Evolutionary conservation across 164 flowering plant genomes (phyloP), one percentile per base, ranked within the genome.

Genomic region (Buxus sempervirens): DNA sequence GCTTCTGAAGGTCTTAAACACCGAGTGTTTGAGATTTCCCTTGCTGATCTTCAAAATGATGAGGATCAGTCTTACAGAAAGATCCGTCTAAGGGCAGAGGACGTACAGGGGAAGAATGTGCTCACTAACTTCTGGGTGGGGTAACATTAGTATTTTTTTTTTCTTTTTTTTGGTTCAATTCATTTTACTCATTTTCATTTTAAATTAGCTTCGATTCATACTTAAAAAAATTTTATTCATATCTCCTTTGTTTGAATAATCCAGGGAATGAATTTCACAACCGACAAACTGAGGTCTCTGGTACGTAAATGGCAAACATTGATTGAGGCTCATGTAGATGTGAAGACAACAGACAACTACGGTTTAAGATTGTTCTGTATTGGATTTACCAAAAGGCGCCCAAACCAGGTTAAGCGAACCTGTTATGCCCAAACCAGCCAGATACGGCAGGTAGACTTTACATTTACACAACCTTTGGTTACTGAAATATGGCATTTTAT

Each of bases 1-100:
- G 94, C 94, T 51, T 90, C 94, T 0, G 94, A 89, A 73, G 96
- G 96, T 22, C 88, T 90, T 14, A 90, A 88, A 60, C 91, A 89
- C 68, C 66, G 94, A 58, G 92, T 90, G 21, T 81, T 90, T 72
- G 94, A 88, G 77, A 69, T 81, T 3, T 83, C 82, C 54, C 69
- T 90, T 54, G 90, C 94, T 74, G 94, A 90, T 59, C 89, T 90
- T 68, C 91, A 88, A 49, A 67, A 38, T n/a, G 96, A 90, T 70
- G 96, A 90, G 72, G 96, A 90, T 28, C 90, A 90, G 32, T 79
- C 89, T 19, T 87, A 73, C 87, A 83, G 90, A 64, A 90, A 90
- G 88, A 89, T 90, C 72, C 73, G 90, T 2, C 72, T 88, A 78
- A 89, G 94, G 62, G 88, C 85, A 51, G 96, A 90, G 74, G 96